Base-by-base conservation (phyloP, 1,139 yeast species). In the Sugiyamaella grinbergsii region DNA sequence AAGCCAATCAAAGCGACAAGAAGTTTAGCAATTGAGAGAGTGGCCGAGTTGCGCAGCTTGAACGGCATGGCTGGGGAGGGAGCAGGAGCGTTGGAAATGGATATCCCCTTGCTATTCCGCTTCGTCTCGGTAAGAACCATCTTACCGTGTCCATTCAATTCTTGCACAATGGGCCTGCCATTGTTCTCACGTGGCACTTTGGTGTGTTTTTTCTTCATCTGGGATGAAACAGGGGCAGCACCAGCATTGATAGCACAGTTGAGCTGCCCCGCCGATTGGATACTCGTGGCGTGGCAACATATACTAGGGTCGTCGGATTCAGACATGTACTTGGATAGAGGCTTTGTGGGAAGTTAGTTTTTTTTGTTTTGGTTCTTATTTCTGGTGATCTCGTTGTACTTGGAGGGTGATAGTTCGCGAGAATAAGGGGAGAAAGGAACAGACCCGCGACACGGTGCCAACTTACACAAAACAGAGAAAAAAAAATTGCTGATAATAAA, bases 271-370 rank as follows among this genome's bases (percentile, higher is more conserved):
- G 37, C 41, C 37, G 24, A 31, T 1, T 34, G 37, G 23, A 39
- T 32, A 10, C 29, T 42, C 38, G 41, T 16, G 41, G 37, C 44
- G 49, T 42, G 42, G 50, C 54, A 53, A 55, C 58, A 55, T 55
- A 55, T 55, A 55, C 54, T 54, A 46, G 58, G 58, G 28, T 55
- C 54, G 46, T 49, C 53, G 44, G 50, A 41, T 41, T 53, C 56
- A 42, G 52, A 42, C 58, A 55, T 55, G 49, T 46, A 54, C 40
- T 37, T 22, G 32, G 24, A 32, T 23, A 23, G 5, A 8, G 8
- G 26, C 7, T 23, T 23, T 5, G 26, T 23, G 5, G 5, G 8
- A 23, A 5, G 26, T 5, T 23, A 23, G n/a, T n/a, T n/a, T n/a
- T n/a, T n/a, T n/a, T n/a, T n/a, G n/a, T n/a, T n/a, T n/a, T n/a